These are phyloP conservation scores for Dysphania ambrosioides DNA, from an alignment of 148 eudicot genomes.

Conservation along the genomic window DNA sequence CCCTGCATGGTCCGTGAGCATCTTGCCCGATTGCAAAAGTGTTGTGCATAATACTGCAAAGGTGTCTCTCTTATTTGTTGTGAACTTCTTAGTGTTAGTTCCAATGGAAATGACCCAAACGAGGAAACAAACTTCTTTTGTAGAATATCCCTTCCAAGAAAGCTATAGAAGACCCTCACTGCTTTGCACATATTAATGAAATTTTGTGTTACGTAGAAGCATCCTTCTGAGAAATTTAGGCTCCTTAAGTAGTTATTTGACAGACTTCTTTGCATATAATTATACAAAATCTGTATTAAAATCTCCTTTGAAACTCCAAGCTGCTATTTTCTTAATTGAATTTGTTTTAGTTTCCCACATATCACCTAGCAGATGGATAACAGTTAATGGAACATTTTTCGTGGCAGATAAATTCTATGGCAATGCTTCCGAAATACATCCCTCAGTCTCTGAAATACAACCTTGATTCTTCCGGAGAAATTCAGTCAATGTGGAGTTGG, in stretches of 20 bases:
- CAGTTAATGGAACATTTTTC: conserved; percentile 7
- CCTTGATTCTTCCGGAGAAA: conserved; percentile 37
- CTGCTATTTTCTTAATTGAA: neutral
- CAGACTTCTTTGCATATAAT: neutral
- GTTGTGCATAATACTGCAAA: conserved; percentile 86
- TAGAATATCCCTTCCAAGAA: neutral
- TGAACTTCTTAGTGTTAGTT: neutral
- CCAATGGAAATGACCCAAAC: neutral
- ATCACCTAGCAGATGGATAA: neutral
- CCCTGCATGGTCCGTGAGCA: conserved; percentile 99
- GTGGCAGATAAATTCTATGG: conserved; percentile 67
- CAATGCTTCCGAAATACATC: conserved; percentile 50
- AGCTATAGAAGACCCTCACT: no score
- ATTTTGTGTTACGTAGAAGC: no score
- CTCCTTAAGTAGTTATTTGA: no score
- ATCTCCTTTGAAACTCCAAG: neutral
- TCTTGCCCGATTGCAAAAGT: conserved; percentile 96
- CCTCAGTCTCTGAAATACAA: conserved; percentile 38
- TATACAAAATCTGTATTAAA: neutral
- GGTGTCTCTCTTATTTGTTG: conserved; percentile 45
- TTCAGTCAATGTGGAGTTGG: conserved; percentile 71
- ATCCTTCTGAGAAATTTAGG: no score
- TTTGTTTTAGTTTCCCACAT: neutral
- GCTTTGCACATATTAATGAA: no score
- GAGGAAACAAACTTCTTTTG: neutral